Percentiles rank a stretch among this genome's conserved stretches.
Conservation (phyloP, 495 filamentous ascomycete genomes). For the Penicillium canariense region DNA sequence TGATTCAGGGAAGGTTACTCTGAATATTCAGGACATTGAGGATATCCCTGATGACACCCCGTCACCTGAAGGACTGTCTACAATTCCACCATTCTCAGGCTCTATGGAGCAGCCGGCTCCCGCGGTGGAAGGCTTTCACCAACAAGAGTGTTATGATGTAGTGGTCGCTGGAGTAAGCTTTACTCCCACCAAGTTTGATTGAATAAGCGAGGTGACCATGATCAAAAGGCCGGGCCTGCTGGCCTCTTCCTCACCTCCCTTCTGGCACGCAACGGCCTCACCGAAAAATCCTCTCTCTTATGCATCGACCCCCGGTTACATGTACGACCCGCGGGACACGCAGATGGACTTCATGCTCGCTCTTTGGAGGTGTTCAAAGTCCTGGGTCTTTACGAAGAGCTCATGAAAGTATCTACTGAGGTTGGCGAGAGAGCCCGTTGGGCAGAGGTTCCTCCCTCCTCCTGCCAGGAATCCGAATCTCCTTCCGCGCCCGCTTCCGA, state of each 20-base stretch:
- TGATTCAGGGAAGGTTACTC: no score
- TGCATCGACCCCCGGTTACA: slow-evolving; percentile 31
- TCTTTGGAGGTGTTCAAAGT: slow-evolving; percentile 68
- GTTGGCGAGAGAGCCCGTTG: slow-evolving; percentile 47
- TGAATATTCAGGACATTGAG: no score
- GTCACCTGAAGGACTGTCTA: no score
- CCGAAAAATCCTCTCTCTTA: slow-evolving; percentile 24
- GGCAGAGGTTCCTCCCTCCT: slow-evolving; percentile 28
- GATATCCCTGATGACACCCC: no score
- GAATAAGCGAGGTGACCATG: not conserved
- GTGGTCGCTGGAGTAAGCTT: not conserved
- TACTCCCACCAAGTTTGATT: not conserved
- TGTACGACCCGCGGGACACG: slow-evolving; percentile 44
- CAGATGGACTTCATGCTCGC: slow-evolving; percentile 55
- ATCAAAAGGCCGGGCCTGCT: slow-evolving; percentile 28
- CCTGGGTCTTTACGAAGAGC: slow-evolving; percentile 57
- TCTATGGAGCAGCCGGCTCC: no score
- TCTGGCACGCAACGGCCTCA: slow-evolving; percentile 35
- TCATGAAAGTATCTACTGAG: slow-evolving; percentile 55
- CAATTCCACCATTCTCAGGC: no score
- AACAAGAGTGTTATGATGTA: no score
- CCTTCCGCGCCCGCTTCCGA: slow-evolving; percentile 31
- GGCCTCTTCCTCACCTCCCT: slow-evolving; percentile 33
- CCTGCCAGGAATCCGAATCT: slow-evolving; percentile 20
- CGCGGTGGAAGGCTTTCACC: no score